These are phyloP conservation scores for Trichophyton benhamiae DNA, from an alignment of 2,329 filamentous ascomycete species.

Conservation along the genomic window DNA sequence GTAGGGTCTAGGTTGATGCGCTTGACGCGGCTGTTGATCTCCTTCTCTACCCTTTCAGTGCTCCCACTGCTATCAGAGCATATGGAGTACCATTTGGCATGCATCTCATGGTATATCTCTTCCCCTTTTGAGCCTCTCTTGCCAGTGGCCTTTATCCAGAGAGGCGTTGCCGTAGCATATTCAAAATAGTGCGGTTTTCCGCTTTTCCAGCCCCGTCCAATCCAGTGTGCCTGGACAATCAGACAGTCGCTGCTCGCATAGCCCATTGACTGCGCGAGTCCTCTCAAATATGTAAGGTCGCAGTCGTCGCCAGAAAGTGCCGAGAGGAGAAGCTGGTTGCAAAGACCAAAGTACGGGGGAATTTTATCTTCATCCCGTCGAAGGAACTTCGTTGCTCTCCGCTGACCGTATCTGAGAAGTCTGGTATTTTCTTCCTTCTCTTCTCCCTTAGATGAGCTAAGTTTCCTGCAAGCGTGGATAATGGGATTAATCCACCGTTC, in stretches of 20 bases:
- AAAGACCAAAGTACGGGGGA: slow-evolving; percentile 5
- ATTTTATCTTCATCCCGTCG: neutral
- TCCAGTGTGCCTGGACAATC: neutral
- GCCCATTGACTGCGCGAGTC: neutral
- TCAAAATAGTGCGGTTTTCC: neutral
- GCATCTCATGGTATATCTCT: neutral
- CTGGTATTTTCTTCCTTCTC: neutral
- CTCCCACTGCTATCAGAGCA: neutral
- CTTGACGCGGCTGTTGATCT: neutral
- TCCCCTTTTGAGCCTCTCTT: neutral
- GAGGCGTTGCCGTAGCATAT: neutral
- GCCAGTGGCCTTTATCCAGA: neutral
- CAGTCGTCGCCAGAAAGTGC: neutral
- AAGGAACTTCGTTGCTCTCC: neutral
- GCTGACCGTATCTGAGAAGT: neutral
- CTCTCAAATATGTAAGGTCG: neutral
- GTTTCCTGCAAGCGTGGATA: neutral
- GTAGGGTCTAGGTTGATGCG: neutral
- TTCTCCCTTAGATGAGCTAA: neutral
- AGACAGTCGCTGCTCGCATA: neutral
- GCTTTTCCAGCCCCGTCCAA: neutral
- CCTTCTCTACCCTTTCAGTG: neutral
- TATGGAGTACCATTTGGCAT: neutral
- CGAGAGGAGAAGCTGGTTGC: neutral
- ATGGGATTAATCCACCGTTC: neutral